Evolutionary conservation across 2,329 filamentous ascomycete genomes (phyloP), one percentile per base, ranked within the genome.

Genomic region (Penicillium sp.): DNA sequence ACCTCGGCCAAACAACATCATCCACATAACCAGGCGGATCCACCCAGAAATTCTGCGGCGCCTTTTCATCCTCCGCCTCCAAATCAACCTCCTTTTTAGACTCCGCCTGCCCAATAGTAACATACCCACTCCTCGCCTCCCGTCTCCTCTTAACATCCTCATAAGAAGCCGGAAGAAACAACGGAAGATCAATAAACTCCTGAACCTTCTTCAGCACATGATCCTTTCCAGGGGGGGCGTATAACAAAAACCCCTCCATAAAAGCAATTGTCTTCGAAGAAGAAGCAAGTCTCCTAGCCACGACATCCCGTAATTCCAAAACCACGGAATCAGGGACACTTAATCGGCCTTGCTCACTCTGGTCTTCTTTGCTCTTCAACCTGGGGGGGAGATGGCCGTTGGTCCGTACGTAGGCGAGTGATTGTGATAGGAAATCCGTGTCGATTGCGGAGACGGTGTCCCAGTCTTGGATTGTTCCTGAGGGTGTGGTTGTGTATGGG

Each of bases 21-120:
- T 97, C 91, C 32, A 97, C 90, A 67, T 97, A 98, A 0, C 89
- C 91, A 0, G 89, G 89, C 0, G 93, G 93, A 69, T 98, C 93
- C 49, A 84, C 80, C 93, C 93, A 98, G 73, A 96, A 98, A 25
- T 91, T 92, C 63, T 96, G 66, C 27, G 63, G 63, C 1, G 78
- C 32, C 72, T 65, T 39, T 60, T 70, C 63, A 55, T 62, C 63
- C 47, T 67, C 64, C 6, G 38, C 56, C 12, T 67, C 59, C 27
- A 68, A 44, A 49, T 68, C 66, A 13, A 66, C 50, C 18, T 53
- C 55, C 18, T 18, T 47, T 29, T 44, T 31, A 8, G 64, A 62
- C 33, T 59, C 65, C 37, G 64, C 68, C 9, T 67, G 63, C 2
- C 71, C 74, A 47, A 75, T 70, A 33, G 75, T 77, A 40, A 75